phyloP scores from a whole-genome alignment of 768 basidiomycete genomes.

The Russula earlei region DNA sequence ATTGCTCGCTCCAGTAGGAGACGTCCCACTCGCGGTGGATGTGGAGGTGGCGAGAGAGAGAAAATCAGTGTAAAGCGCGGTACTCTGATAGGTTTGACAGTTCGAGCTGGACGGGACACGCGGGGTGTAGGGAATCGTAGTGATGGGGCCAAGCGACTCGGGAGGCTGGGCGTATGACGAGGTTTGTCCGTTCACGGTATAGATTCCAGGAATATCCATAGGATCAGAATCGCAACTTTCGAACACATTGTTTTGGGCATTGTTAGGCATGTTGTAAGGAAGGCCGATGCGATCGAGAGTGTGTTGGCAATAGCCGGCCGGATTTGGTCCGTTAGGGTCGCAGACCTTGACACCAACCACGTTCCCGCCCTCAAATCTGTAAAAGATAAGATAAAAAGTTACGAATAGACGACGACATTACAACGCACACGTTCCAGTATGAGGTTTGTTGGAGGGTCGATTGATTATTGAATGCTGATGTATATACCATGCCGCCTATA shows the following conservation, averaged over 20 bases:
- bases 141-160: conserved; percentile 38
- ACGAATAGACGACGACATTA: neutral
- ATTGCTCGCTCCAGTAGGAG: neutral
- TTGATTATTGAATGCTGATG: conserved; percentile 40
- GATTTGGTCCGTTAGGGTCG: conserved; percentile 44
- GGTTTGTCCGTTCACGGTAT: conserved; percentile 32
- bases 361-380: conserved; percentile 66
- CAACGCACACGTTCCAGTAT: conserved; percentile 58
- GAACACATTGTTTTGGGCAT: conserved; percentile 49
- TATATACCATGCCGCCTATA: conserved; percentile 61
- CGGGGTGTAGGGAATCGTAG: conserved; percentile 36
- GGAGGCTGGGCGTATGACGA: conserved; percentile 39
- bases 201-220: conserved; percentile 50
- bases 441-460: conserved; percentile 44
- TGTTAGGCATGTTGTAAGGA: conserved; percentile 60
- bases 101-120: conserved; percentile 33
- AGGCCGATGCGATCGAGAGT: conserved; percentile 70
- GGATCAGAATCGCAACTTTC: conserved; percentile 58
- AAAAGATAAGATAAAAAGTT: conserved; percentile 17
- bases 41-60: neutral
- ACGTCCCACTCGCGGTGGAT: neutral
- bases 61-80: conserved; percentile 29
- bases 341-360: conserved; percentile 67
- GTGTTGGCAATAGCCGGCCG: conserved; percentile 55
- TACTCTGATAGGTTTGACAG: conserved; percentile 32